Evolutionary conservation across 495 filamentous ascomycete species (phyloP), one percentile per base, ranked within the genome.

Genomic region (Xylaria telfairii): DNA sequence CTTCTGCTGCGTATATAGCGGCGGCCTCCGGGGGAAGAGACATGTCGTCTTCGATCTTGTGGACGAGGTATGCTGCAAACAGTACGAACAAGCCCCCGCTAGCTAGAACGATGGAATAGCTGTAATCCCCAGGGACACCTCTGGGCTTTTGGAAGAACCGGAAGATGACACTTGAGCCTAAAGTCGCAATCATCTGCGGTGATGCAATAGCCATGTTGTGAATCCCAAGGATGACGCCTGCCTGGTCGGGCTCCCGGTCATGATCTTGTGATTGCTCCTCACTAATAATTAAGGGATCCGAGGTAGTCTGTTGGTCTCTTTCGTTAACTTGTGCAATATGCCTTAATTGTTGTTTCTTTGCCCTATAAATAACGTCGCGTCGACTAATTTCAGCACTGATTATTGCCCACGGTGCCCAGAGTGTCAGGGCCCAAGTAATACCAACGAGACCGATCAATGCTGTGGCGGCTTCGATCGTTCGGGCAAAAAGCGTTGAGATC

Each of bases 331-430:
- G 68, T 15, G 67, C 60, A 41, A 79, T 53, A 39, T 71, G 64
- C 28, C 73, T 76, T 44, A 81, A 64, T 30, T 79, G 80, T 17
- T 76, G 83, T 19, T 84, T 80, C 49, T 82, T 84, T 24, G 85
- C 80, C 26, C 92, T 90, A 60, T 89, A 85, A 26, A 91, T 82
- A 59, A 90, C 87, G 75, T 97, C 92, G 39, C 92, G 89, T 64
- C 90, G 90, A 60, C 89, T 89, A 51, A 97, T 92, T 80, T 97
- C 94, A 42, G 92, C 91, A 60, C 91, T 91, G 75, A 97, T 97
- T 72, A 97, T 90, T 44, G 94, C 94, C 83, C 95, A 97, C 0
- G 94, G 94, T 0, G 93, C 94, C 94, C 94, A 97, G 39, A 94
- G 85, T 24, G 93, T 93, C 62, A 97, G 81, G 28, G 94, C 93